Percentiles rank a stretch among this genome's conserved stretches.
phyloP scores from a whole-genome alignment of 441 rosid genomes.

The Dalechampia spathulata region DNA sequence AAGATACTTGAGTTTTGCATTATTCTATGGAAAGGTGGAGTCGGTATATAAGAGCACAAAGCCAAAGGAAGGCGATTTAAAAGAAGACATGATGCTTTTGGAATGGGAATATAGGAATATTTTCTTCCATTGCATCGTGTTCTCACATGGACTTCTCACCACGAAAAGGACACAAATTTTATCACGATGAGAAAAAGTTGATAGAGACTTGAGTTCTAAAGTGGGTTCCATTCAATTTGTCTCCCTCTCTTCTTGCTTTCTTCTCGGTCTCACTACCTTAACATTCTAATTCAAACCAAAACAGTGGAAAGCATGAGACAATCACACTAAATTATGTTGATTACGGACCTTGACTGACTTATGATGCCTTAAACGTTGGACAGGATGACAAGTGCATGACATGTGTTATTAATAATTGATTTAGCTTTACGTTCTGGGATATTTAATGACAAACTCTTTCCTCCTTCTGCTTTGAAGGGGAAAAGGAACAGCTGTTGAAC shows the following conservation, averaged over 20 bases:
- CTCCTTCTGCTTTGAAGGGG: no score
- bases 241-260: not conserved
- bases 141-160: conserved; percentile 6
- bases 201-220: not conserved
- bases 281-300: not conserved
- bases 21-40: not conserved
- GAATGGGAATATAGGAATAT: not conserved
- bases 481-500: no score
- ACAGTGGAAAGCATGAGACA: not conserved
- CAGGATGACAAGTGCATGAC: not conserved
- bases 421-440: no score
- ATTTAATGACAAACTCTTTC: no score
- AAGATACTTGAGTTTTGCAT: not conserved
- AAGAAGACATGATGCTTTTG: not conserved
- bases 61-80: not conserved
- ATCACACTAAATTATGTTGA: not conserved
- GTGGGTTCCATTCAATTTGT: not conserved
- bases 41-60: not conserved
- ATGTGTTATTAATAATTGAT: not conserved
- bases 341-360: not conserved
- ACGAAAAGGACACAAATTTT: not conserved
- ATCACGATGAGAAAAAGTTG: not conserved
- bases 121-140: not conserved
- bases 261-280: not conserved
- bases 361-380: not conserved